A percentile compares a stretch with the other conserved stretches of the same genome.
Conservation (phyloP, 2,329 filamentous ascomycete genomes). For the Fusarium praegraminearum region DNA sequence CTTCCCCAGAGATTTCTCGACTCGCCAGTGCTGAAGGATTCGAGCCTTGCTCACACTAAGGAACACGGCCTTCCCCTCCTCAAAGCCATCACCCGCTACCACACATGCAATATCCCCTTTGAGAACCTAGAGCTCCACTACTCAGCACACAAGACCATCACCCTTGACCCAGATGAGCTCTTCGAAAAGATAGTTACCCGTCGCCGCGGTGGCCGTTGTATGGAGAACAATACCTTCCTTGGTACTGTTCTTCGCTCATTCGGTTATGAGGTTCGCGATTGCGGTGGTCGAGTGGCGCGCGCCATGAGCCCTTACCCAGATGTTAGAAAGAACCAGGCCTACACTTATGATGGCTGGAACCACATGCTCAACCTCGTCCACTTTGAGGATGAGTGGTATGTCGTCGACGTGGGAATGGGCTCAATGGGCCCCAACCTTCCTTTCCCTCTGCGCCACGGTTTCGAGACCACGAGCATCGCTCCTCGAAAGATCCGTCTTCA, state of each 20-base stretch:
- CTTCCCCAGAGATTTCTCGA: neutral
- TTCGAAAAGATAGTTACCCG: neutral
- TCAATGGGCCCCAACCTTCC: constrained; percentile 3
- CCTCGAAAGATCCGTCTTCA: constrained; percentile 1
- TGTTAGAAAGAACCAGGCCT: neutral
- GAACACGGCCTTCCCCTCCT: neutral
- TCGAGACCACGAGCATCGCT: neutral
- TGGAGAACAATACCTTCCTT: constrained; percentile 5
- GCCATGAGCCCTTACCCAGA: neutral
- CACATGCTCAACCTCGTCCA: constrained; percentile 1
- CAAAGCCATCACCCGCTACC: neutral
- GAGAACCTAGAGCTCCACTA: constrained; percentile 7
- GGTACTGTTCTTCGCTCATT: neutral
- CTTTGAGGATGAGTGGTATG: neutral
- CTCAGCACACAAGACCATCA: neutral
- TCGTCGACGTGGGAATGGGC: constrained; percentile 1
- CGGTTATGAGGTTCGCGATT: neutral
- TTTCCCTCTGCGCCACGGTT: neutral
- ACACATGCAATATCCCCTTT: constrained; percentile 2
- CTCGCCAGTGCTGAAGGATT: neutral
- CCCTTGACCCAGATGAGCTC: neutral
- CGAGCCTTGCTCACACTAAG: neutral
- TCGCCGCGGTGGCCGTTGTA: neutral
- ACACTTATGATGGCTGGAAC: constrained; percentile 6
- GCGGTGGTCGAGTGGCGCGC: constrained; percentile 1